These are phyloP conservation scores for Aureobasidium subglaciale DNA, from an alignment of 2,329 filamentous ascomycete species.

Conservation along the genomic window DNA sequence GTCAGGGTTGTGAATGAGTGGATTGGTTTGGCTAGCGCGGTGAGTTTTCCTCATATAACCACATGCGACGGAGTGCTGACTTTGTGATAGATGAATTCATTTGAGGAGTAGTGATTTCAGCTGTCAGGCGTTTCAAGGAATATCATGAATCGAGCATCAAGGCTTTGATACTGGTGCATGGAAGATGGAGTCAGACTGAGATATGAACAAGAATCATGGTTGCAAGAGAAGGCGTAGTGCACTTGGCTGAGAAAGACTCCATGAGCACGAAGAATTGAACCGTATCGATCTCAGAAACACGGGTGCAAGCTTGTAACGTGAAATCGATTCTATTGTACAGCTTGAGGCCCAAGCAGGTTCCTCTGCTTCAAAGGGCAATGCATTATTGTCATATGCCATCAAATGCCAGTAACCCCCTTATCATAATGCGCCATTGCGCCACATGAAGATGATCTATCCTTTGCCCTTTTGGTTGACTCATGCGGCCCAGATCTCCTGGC, in stretches of 20 bases:
- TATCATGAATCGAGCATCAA: background rate
- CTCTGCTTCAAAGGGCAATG: background rate
- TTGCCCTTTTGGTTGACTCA: background rate
- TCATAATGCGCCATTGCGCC: slow-evolving; percentile 11
- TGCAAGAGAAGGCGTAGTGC: too few relatives aligned
- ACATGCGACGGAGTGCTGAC: background rate
- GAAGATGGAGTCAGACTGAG: too few relatives aligned
- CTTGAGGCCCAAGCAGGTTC: background rate
- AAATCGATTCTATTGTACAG: slow-evolving; percentile 10
- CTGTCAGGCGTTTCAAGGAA: too few relatives aligned
- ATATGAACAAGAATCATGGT: too few relatives aligned
- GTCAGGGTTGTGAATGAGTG: slow-evolving; percentile 73
- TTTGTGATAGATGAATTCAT: slow-evolving; percentile 1
- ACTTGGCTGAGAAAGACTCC: too few relatives aligned
- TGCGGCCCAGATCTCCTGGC: slow-evolving; percentile 92
- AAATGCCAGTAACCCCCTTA: slow-evolving; percentile 1
- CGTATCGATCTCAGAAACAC: too few relatives aligned
- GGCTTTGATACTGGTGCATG: too few relatives aligned
- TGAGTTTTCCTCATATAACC: too few relatives aligned
- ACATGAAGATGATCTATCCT: slow-evolving; percentile 2
- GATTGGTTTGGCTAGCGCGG: slow-evolving; percentile 64
- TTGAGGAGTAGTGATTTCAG: background rate
- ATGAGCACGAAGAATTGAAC: too few relatives aligned
- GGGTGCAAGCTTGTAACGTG: slow-evolving; percentile 4
- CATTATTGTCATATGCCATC: slow-evolving; percentile 10